Conservation (phyloP, 306 rosid species). For the Sphenostylis stenocarpa region DNA sequence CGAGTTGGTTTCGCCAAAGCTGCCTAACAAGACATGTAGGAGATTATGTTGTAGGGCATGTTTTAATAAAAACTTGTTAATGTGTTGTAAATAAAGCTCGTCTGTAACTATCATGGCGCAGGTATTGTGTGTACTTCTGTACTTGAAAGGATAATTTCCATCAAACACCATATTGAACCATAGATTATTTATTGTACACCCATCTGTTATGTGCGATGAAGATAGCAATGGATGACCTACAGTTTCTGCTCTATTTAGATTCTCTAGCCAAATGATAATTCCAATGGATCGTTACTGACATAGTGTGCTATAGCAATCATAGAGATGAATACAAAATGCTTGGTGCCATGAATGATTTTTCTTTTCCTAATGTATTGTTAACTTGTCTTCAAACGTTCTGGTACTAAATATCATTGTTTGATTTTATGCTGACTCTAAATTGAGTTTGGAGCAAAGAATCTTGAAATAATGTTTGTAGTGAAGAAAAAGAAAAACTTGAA, state of each 20-base stretch:
- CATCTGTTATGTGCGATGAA: neutral
- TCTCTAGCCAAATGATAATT: no score
- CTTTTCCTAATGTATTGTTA: no score
- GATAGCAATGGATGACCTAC: neutral
- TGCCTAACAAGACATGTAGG: conserved; percentile 29
- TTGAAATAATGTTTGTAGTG: neutral
- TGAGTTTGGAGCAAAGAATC: neutral
- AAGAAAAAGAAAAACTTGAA: neutral
- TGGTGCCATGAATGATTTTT: no score
- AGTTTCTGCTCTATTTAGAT: neutral
- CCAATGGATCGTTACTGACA: neutral
- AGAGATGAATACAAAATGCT: neutral
- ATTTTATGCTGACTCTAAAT: neutral
- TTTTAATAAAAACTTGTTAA: conserved; percentile 20
- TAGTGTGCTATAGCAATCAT: neutral
- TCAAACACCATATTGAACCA: neutral
- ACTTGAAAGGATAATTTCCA: no score
- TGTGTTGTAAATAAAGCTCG: conserved; percentile 40
- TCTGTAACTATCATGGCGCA: conserved; percentile 4
- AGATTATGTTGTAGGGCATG: conserved; percentile 7
- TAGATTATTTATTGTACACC: neutral
- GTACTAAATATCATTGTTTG: neutral
- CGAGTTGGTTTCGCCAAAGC: conserved; percentile 78
- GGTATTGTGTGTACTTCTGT: no score
- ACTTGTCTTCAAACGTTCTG: neutral